A percentile compares a stretch with the other conserved stretches of the same genome.
phyloP scores from a whole-genome alignment of 164 flowering plant species.

The Cinnamomum chago region DNA sequence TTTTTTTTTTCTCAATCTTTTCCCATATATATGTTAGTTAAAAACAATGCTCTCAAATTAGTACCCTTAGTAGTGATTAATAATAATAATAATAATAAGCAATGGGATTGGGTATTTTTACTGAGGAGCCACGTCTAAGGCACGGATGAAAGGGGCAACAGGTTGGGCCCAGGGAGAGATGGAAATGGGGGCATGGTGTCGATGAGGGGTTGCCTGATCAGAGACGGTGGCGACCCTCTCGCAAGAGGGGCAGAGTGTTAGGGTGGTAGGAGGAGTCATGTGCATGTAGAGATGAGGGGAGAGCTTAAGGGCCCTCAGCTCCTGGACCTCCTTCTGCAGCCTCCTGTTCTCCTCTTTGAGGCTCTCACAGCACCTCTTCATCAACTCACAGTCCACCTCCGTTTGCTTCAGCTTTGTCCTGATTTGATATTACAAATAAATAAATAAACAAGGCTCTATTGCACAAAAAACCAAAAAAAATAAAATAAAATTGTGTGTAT shows the following conservation, averaged over 20 bases:
- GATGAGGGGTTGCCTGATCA: conserved; percentile 3
- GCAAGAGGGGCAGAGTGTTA: conserved; percentile 45
- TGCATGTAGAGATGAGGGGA: conserved; percentile 42
- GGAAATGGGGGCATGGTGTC: background rate
- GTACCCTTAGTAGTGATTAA: no score
- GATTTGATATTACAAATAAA: background rate
- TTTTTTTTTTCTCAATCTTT: no score
- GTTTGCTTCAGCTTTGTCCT: conserved; percentile 46
- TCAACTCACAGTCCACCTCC: conserved; percentile 41
- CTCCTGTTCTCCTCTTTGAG: conserved; percentile 39
- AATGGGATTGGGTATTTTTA: background rate
- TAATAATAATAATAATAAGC: background rate
- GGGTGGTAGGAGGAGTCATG: conserved; percentile 43
- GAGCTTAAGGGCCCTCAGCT: conserved; percentile 32
- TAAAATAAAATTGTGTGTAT: no score
- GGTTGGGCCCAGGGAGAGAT: conserved; percentile 1
- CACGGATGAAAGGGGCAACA: background rate
- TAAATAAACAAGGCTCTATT: no score
- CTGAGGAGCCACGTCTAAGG: background rate
- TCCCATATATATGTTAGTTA: no score
- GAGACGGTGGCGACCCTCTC: conserved; percentile 27
- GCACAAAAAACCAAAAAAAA: no score
- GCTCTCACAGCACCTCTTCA: conserved; percentile 39
- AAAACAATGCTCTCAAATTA: no score
- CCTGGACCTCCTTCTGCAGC: conserved; percentile 42